Evolutionary conservation across 2,329 filamentous ascomycete genomes (phyloP).

Genomic region (Cladosporium austrohemisphaericum): DNA sequence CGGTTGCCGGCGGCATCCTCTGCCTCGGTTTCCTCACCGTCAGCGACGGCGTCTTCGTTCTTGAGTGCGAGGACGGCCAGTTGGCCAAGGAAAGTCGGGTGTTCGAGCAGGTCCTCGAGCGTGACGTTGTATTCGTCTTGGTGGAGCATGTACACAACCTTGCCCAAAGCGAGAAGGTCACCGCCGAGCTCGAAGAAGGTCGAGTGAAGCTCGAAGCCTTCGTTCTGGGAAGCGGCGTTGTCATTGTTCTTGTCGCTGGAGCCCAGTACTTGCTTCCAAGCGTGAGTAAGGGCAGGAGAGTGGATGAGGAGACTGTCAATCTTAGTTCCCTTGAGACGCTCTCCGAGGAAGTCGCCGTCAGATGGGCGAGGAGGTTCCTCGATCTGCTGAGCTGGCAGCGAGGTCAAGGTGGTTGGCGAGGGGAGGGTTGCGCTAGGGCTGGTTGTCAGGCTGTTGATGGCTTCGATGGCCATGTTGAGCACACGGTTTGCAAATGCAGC

Average conservation of each 20-base stretch:
- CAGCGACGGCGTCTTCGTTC: constrained; percentile 6
- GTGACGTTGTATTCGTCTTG: constrained; percentile 11
- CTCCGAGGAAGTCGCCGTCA: constrained; percentile 9
- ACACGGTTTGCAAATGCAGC: constrained; percentile 1
- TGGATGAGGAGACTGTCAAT: constrained; percentile 6
- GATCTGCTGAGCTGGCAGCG: constrained; percentile 1
- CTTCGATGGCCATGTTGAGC: constrained; percentile 13
- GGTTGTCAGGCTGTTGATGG: constrained; percentile 8
- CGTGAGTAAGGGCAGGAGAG: constrained; percentile 11
- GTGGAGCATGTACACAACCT: constrained; percentile 14
- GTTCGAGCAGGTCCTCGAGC: constrained; percentile 10
- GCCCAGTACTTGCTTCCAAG: constrained; percentile 3
- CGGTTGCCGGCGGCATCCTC: constrained; percentile 2
- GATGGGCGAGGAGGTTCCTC: constrained; percentile 9
- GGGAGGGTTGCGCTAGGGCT: constrained; percentile 7
- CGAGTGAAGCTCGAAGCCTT: constrained; percentile 9
- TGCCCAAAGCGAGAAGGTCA: constrained; percentile 5
- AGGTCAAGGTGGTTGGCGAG: constrained; percentile 10
- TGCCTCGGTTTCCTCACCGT: constrained; percentile 1
- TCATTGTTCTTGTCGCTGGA: constrained; percentile 2
- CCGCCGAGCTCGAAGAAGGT: constrained; percentile 13
- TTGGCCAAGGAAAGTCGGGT: constrained; percentile 11
- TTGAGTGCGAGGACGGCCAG: constrained; percentile 1
- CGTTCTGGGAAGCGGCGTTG: neutral
- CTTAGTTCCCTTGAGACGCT: constrained; percentile 10